phyloP scores from a whole-genome alignment of 805 yeast genomes.

The Tetrapisispora fleetii region DNA sequence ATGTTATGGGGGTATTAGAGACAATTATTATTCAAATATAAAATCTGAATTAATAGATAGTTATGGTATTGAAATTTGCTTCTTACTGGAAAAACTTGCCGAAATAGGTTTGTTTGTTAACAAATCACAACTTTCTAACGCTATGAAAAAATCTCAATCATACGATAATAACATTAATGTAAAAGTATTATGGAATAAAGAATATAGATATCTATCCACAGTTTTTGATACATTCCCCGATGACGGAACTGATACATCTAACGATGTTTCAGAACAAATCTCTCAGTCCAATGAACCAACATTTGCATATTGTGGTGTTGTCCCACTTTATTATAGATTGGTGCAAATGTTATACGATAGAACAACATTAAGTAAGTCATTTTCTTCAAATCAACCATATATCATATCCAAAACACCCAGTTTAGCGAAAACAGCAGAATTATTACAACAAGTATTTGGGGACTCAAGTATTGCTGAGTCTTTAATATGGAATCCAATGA shows the following conservation, averaged over 20 bases:
- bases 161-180: background rate
- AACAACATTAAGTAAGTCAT: constrained; percentile 35
- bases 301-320: constrained; percentile 70
- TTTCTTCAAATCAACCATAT: constrained; percentile 26
- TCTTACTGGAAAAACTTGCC: constrained; percentile 19
- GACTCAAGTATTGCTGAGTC: constrained; percentile 7
- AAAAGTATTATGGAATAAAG: constrained; percentile 11
- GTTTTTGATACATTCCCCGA: constrained; percentile 22
- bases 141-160: background rate
- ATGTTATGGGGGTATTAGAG: constrained; percentile 58
- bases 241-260: constrained; percentile 8
- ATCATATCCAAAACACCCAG: constrained; percentile 23
- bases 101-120: constrained; percentile 14
- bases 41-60: constrained; percentile 47
- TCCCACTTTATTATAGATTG: constrained; percentile 64
- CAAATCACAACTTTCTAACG: constrained; percentile 6
- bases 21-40: constrained; percentile 48
- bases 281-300: constrained; percentile 24
- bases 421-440: constrained; percentile 12
- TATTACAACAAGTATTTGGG: constrained; percentile 23
- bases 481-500: constrained; percentile 17
- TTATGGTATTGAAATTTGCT: constrained; percentile 44
- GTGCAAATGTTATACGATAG: constrained; percentile 60
- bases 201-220: constrained; percentile 15
- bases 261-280: constrained; percentile 5